Evolutionary conservation across 129 eudicot genomes (phyloP).

Genomic region (Pulicaria dysenterica): DNA sequence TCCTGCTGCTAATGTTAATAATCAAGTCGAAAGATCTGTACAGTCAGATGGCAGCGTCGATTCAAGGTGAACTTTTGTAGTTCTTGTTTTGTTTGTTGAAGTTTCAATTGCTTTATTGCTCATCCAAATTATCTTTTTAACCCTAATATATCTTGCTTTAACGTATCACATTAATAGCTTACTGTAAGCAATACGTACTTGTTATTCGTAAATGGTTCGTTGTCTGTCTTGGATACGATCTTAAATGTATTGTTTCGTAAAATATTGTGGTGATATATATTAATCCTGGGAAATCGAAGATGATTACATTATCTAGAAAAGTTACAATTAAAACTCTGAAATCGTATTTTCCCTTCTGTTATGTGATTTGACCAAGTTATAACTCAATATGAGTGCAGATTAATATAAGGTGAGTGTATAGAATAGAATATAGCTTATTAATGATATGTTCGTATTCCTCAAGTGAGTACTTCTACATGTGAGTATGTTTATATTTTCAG

Average conservation of each 20-base stretch:
- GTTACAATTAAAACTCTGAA: neutral
- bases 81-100: neutral
- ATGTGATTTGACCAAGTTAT: neutral
- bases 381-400: neutral
- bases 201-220: neutral
- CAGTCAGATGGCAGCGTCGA: conserved; percentile 29
- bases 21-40: conserved; percentile 33
- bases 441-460: neutral
- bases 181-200: neutral
- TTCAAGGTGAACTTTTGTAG: conserved; percentile 17
- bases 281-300: neutral
- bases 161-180: neutral
- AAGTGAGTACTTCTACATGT: neutral
- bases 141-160: neutral
- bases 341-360: neutral
- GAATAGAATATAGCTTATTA: neutral
- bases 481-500: neutral
- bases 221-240: neutral
- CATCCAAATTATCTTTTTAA: neutral
- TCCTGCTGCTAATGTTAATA: neutral
- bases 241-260: neutral
- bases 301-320: neutral
- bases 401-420: neutral
- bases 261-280: neutral
- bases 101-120: neutral